Conservation (phyloP, 805 yeast genomes). For the Pichia scutulata region DNA sequence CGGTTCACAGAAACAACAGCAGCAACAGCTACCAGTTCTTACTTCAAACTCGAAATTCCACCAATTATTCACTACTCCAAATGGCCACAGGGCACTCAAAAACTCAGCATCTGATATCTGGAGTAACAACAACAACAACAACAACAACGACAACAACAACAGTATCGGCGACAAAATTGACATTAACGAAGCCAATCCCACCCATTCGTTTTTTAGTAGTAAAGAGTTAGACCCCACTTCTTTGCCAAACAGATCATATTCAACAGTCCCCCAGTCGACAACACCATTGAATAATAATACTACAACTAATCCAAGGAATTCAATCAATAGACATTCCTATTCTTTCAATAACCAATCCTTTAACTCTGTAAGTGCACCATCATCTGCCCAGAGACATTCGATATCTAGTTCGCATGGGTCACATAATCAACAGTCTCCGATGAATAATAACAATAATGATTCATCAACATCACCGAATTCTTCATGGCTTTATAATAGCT, state of each 20-base stretch:
- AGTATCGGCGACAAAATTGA: neutral
- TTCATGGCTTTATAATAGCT: conserved; percentile 5
- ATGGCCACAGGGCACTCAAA: neutral
- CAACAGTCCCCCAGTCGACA: neutral
- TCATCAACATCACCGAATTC: conserved; percentile 10
- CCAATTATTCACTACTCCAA: neutral
- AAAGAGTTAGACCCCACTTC: neutral
- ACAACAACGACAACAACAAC: neutral
- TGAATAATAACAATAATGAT: neutral
- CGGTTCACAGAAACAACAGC: neutral
- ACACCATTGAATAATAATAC: neutral
- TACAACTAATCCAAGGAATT: neutral
- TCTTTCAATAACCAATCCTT: neutral
- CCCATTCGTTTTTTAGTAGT: neutral
- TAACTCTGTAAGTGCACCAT: neutral
- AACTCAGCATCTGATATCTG: neutral
- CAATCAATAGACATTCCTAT: neutral
- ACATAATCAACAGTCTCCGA: neutral
- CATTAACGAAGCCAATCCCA: neutral
- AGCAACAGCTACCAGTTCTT: neutral
- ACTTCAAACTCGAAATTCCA: neutral
- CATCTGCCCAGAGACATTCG: neutral
- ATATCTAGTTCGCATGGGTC: neutral
- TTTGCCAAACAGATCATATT: neutral
- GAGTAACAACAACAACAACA: neutral